These are phyloP conservation scores for Thermomucor indicae-seudaticae DNA, from an alignment of 371 early-diverging fungal genomes.

Conservation along the genomic window DNA sequence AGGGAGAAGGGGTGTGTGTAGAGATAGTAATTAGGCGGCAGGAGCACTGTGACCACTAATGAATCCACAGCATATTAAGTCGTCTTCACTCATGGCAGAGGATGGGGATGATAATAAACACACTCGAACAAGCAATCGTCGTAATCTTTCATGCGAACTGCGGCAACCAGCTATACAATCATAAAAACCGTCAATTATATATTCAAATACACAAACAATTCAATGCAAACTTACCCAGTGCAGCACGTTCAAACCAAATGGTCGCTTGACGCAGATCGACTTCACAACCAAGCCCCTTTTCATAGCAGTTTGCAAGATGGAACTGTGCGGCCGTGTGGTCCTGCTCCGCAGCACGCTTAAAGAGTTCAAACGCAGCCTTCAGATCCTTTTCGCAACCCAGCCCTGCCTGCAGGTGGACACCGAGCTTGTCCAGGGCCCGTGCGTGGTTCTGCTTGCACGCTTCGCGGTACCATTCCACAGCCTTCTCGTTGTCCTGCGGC, in stretches of 20 bases:
- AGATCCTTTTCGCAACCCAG: constrained; percentile 58
- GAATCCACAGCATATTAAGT: constrained; percentile 33
- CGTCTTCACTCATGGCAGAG: constrained; percentile 20
- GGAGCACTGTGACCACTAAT: constrained; percentile 46
- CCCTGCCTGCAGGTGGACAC: constrained; percentile 72
- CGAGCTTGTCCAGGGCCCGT: constrained; percentile 79
- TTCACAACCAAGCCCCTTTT: constrained; percentile 64
- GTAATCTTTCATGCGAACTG: constrained; percentile 49
- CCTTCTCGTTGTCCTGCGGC: constrained; percentile 47
- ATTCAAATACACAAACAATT: background rate
- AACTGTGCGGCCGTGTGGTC: constrained; percentile 56
- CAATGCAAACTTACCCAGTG: constrained; percentile 27
- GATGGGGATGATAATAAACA: constrained; percentile 29
- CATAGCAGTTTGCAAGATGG: constrained; percentile 63
- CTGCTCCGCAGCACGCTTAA: constrained; percentile 58
- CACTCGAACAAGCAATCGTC: constrained; percentile 42
- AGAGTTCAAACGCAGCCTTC: constrained; percentile 52
- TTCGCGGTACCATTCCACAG: constrained; percentile 66
- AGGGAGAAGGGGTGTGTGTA: background rate
- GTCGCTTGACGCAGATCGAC: constrained; percentile 57
- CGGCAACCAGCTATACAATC: constrained; percentile 42
- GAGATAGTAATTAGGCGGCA: constrained; percentile 34
- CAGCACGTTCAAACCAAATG: constrained; percentile 67
- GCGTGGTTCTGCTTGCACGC: constrained; percentile 65
- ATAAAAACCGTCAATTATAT: background rate